Evolutionary conservation across 2,329 filamentous ascomycete genomes (phyloP), one percentile per base, ranked within the genome.

Genomic region (Metarhizium sp.): DNA sequence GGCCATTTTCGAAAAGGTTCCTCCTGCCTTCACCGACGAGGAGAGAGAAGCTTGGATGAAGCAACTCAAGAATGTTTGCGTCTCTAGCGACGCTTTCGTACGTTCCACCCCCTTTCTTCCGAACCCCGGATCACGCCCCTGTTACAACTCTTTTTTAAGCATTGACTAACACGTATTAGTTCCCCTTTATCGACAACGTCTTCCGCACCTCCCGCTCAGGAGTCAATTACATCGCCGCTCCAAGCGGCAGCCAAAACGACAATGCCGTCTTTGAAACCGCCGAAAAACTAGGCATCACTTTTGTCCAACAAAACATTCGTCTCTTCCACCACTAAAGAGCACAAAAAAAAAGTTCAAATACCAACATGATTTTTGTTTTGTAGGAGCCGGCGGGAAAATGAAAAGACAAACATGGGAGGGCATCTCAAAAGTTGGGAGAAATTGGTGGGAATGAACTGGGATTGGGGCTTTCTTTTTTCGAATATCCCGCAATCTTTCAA

Each of bases 161-260:
- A 59, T 52, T 20, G n/a, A 16, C 45, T 30, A 11, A 48, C n/a
- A 45, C 20, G 2, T 48, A 18, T 48, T 57, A 90, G 88, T 99
- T 99, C 84, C 94, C 94, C 62, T 99, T 99, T 75, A 90, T 90
- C 67, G 94, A 99, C 78, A 99, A 99, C 66, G 88, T 99, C 61
- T 96, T 95, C 83, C 85, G 94, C 62, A 89, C 91, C 52, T 85
- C 84, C 59, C 82, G 90, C 65, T 95, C 90, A 25, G 94, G 94
- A 51, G 91, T 84, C 68, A 97, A 95, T 78, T 99, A 96, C 77
- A 90, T 97, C 66, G 92, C 94, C 54, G 92, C 92, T 43, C 94
- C 94, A 10, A 88, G 84, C 52, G 94, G 94, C 56, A 96, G 87
- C 72, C 89, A 94, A 73, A 94, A 94, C 69, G 90, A 94, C 69